Base-by-base conservation (phyloP, 2,329 filamentous ascomycete genomes). In the Trichophyton equinum region DNA sequence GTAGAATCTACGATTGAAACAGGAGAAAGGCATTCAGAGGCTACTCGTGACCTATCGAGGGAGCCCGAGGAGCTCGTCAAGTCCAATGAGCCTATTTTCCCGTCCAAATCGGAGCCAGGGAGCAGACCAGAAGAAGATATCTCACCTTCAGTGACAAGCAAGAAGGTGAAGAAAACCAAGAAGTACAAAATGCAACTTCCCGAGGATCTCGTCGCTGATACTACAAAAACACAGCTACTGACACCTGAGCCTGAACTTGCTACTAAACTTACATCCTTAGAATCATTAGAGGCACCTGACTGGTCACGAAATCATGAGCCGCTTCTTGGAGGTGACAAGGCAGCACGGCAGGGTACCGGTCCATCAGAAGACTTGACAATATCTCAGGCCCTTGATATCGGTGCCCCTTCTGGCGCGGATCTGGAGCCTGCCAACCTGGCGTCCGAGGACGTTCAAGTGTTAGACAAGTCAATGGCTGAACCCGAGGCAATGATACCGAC, bases 401-500 rank as follows among this genome's bases (percentile, higher is more conserved):
- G 15, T n/a, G 11, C 4, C 2, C 15, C 46, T 15, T 25, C 46
- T 27, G 46, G 46, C 20, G 2, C 20, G 4, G 46, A 25, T 3
- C 15, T 1, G 22, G 4, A 55, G 27, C 11, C 13, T n/a, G 27
- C n/a, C 11, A 18, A n/a, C n/a, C 13, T 18, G 51, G 25, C 51
- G 5, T 6, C 27, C 1, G 27, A 55, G 20, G 20, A 51, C 15
- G 22, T 51, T 6, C 20, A 25, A 25, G 64, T 65, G 25, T 64
- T 66, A 49, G 59, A 62, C 53, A 61, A 20, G 25, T 51, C 57
- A 57, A 57, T 61, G 22, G 56, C 49, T 42, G 55, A 59, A 18
- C 18, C 40, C 49, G 57, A 60, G 20, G 40, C 25, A 20, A 55
- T 58, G 36, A 22, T 60, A 38, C 51, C 27, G 38, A 47, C 27